These are phyloP conservation scores for Phylloporus gajari DNA, from an alignment of 1,284 basidiomycete species.

Conservation along the genomic window DNA sequence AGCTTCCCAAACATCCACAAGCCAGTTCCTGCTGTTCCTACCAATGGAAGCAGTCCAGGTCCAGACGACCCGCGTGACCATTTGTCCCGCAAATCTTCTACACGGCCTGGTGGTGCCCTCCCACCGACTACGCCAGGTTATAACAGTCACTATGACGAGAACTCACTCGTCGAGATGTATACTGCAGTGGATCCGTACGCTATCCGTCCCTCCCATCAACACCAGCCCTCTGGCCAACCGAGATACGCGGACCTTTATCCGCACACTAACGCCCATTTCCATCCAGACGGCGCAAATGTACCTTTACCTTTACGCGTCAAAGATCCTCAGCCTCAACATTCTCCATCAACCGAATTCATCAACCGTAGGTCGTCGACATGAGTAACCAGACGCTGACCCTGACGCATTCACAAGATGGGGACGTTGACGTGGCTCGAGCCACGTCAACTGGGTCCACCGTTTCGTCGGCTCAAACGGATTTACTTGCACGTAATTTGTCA, in stretches of 20 bases:
- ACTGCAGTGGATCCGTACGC: slow-evolving; percentile 31
- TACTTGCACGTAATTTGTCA: slow-evolving; percentile 38
- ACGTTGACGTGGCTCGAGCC: slow-evolving; percentile 40
- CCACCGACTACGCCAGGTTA: slow-evolving; percentile 47
- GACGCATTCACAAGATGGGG: slow-evolving; percentile 22
- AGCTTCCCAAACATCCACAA: slow-evolving; percentile 40
- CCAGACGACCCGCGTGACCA: slow-evolving; percentile 34
- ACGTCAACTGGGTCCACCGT: slow-evolving; percentile 44
- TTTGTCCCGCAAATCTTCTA: slow-evolving; percentile 33
- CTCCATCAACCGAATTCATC: slow-evolving; percentile 35
- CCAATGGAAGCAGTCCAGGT: slow-evolving; percentile 18
- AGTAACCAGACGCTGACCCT: slow-evolving; percentile 18
- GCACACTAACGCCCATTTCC: slow-evolving; percentile 23
- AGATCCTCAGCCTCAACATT: slow-evolving; percentile 34
- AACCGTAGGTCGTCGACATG: slow-evolving; percentile 32
- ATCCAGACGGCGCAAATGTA: slow-evolving; percentile 25
- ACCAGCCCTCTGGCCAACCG: slow-evolving; percentile 30
- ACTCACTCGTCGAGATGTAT: slow-evolving; percentile 38
- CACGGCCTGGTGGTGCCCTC: slow-evolving; percentile 48
- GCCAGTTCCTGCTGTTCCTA: slow-evolving; percentile 43
- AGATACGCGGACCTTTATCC: slow-evolving; percentile 34
- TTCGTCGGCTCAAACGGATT: slow-evolving; percentile 43
- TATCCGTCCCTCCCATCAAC: slow-evolving; percentile 35
- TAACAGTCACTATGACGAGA: slow-evolving; percentile 37
- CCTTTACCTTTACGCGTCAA: slow-evolving; percentile 30